Evolutionary conservation across 352 stramenopile genomes (phyloP), one percentile per base, ranked within the genome.

Genomic region (Achlya hypogyna): DNA sequence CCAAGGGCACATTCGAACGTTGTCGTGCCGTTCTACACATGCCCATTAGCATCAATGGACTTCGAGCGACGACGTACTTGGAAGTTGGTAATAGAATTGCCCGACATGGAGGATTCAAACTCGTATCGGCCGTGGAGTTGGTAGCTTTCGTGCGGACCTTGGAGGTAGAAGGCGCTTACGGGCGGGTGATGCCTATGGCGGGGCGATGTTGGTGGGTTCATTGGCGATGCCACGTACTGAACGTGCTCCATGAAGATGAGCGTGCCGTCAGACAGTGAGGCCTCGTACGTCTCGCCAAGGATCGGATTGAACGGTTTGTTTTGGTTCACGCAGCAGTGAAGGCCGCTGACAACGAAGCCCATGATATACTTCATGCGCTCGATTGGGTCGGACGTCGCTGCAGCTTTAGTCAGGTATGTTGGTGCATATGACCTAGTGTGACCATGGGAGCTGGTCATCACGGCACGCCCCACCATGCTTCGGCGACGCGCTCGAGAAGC

Each of bases 311-410:
- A 69, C 2, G 63, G 63, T 52, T 69, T 69, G 51, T 38, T 62
- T 43, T 69, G 63, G 63, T 87, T 84, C 29, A 85, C 68, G 51
- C 83, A 89, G 65, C 88, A 89, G 67, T 92, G 83, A 28, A 88
- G 72, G 0, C 83, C 83, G 23, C 77, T 79, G 2, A 78, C 73
- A 23, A 84, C 78, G 52, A 90, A 92, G 38, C 78, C 74, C 66
- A 92, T 88, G 3, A 88, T 73, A 34, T 80, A 74, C 69, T 88
- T 87, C 71, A 92, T 76, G 16, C 83, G 79, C 59, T 90, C 81
- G 20, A 86, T 47, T 6, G 83, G 78, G 16, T 90, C 81, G 4
- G 58, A 34, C 54, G 70, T 76, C 16, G 82, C 64, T 3, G 83
- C 79, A 0, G 83, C 83, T 53, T 88, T 89, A 47, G 82, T 87